Base-by-base conservation (phyloP, 2,329 filamentous ascomycete species). In the Gyromitra esculenta region DNA sequence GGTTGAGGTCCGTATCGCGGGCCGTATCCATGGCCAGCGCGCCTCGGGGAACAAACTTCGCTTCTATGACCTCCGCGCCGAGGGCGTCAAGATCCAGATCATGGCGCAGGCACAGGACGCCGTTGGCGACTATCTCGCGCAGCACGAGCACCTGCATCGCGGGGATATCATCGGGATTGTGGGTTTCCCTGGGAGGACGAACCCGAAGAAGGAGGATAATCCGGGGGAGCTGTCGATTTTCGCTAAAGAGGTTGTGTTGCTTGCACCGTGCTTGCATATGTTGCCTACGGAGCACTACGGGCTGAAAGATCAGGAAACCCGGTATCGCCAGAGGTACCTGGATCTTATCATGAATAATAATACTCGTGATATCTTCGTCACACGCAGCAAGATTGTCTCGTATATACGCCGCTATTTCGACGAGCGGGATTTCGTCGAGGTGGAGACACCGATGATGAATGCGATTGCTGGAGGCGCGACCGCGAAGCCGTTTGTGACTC, bases 371-470 rank as follows among this genome's bases (percentile, higher is more conserved):
- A 91, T 94, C 74, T 92, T 98, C 84, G 88, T 93, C 81, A 94
- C 92, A 50, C 89, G 96, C 71, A 90, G 93, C 82, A 94, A 93
- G 88, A 94, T 98, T 82, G 89, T 97, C 82, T 90, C 89, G 77
- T 97, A 93, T 83, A 91, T 99, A 80, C 92, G 96, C 80, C 88
- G 89, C 81, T 99, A 91, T 87, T 93, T 99, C 81, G 92, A 97
- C 81, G 89, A 91, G 80, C 88, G 91, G 69, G 92, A 95, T 81
- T 99, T 99, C 84, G 87, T 94, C 72, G 94, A 97, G 84, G 94
- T 98, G 35, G 93, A 98, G 85, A 99, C 96, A 0, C 95, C 96
- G 4, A 97, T 98, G 89, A 94, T 99, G 89, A 96, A 97, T 83
- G 89, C 92, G 82, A 97, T 97, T 82, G 94, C 96, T 39, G 96